Evolutionary conservation across 2,329 filamentous ascomycete genomes (phyloP).

Genomic region (Penicillium sp.): DNA sequence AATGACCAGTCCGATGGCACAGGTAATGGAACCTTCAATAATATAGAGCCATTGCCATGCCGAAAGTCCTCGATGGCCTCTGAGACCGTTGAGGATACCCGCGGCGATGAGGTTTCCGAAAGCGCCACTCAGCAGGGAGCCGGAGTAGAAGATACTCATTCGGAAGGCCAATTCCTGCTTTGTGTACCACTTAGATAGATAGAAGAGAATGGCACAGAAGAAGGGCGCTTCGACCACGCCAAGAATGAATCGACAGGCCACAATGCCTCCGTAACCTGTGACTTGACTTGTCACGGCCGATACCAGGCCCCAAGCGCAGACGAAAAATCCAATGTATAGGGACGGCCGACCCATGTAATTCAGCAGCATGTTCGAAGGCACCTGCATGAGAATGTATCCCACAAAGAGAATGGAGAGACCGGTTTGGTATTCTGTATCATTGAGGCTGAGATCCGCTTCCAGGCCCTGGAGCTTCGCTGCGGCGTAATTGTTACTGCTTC

Average conservation of each 20-base stretch:
- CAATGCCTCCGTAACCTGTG: constrained; percentile 41
- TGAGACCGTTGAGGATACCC: constrained; percentile 46
- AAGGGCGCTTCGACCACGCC: constrained; percentile 49
- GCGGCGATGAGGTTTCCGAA: constrained; percentile 56
- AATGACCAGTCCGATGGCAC: constrained; percentile 34
- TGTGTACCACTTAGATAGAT: constrained; percentile 54
- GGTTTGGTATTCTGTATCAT: constrained; percentile 39
- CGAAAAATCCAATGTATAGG: constrained; percentile 46
- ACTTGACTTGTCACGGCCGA: constrained; percentile 46
- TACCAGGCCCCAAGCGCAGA: constrained; percentile 46
- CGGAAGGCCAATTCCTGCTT: constrained; percentile 52
- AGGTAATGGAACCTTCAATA: constrained; percentile 39
- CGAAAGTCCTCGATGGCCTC: constrained; percentile 33
- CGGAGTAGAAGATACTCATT: constrained; percentile 52
- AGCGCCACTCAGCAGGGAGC: constrained; percentile 48
- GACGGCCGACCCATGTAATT: constrained; percentile 45
- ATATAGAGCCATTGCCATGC: constrained; percentile 47
- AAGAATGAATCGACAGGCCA: constrained; percentile 47
- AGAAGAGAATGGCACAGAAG: constrained; percentile 49
- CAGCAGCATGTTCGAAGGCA: constrained; percentile 48
- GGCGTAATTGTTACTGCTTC: constrained; percentile 46
- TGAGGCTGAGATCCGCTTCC: constrained; percentile 36
- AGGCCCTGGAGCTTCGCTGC: constrained; percentile 46
- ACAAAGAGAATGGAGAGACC: constrained; percentile 46
- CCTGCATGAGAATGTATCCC: constrained; percentile 46